A percentile compares a stretch with the other conserved stretches of the same genome.
These are phyloP conservation scores for Chenopodium formosanum DNA, from an alignment of 148 eudicot species.

Conservation along the genomic window DNA sequence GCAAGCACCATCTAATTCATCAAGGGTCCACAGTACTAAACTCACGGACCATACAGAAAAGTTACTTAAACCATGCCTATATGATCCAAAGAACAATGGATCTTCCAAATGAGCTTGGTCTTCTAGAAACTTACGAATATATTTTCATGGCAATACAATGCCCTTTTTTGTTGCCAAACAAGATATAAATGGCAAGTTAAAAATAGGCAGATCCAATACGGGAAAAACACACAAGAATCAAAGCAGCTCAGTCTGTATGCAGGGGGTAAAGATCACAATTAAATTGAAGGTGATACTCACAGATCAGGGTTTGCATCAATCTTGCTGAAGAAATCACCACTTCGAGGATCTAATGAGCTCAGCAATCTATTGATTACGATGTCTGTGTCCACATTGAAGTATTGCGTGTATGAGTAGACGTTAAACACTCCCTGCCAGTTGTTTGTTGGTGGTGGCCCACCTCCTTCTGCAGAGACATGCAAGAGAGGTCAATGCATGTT, in stretches of 20 bases:
- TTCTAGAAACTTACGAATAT: not conserved
- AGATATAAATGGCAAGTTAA: not conserved
- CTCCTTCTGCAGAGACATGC: constrained; percentile 51
- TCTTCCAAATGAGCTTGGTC: not conserved
- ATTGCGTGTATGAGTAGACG: constrained; percentile 81
- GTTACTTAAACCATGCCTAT: not conserved
- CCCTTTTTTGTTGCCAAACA: not conserved
- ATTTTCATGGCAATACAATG: not conserved
- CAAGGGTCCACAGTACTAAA: not conserved
- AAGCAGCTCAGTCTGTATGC: not conserved
- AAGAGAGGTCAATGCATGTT: constrained; percentile 5
- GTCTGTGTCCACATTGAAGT: constrained; percentile 94
- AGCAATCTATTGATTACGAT: constrained; percentile 74
- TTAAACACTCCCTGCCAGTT: constrained; percentile 80
- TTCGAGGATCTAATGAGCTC: constrained; percentile 70
- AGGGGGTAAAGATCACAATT: not conserved
- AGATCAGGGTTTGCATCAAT: constrained; percentile 96
- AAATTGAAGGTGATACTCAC: constrained; percentile 45
- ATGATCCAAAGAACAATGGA: not conserved
- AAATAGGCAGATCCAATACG: constrained; percentile 1
- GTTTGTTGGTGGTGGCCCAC: constrained; percentile 55
- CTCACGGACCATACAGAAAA: not conserved
- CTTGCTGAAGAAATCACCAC: constrained; percentile 90
- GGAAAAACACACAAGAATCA: not conserved
- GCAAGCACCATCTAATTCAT: not conserved